Conservation (phyloP, 208 protist species). For the Leishmania gerbilli region DNA sequence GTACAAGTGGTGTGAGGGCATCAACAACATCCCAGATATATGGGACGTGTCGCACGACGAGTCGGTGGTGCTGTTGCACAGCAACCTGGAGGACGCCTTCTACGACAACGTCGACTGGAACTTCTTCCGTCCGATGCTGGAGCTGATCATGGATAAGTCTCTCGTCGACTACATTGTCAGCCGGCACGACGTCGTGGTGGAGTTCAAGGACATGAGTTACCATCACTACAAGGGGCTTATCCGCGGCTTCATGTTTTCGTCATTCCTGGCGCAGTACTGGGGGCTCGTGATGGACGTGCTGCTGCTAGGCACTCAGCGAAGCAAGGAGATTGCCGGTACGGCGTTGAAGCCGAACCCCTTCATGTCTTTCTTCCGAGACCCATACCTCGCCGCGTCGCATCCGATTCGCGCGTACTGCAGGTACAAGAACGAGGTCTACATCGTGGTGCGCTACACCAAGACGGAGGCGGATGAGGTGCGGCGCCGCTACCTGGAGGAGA, state of each 20-base stretch:
- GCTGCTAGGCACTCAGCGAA: constrained; percentile 97
- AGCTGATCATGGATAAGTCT: constrained; percentile 99
- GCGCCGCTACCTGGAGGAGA: constrained; percentile 98
- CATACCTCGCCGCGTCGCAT: constrained; percentile 96
- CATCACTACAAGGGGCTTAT: constrained; percentile 99
- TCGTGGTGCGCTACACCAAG: constrained; percentile 98
- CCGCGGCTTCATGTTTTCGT: constrained; percentile 99
- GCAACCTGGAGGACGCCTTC: constrained; percentile 96
- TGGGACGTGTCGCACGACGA: constrained; percentile 98
- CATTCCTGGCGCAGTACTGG: constrained; percentile 99
- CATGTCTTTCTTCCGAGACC: constrained; percentile 94
- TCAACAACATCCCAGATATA: constrained; percentile 99
- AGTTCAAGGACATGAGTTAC: constrained; percentile 99
- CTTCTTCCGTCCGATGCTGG: constrained; percentile 99
- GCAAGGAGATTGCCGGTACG: constrained; percentile 98
- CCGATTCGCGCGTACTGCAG: constrained; percentile 98
- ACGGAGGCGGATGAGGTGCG: constrained; percentile 99
- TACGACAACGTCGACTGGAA: constrained; percentile 99
- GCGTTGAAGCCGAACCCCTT: constrained; percentile 98
- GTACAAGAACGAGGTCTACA: constrained; percentile 98
- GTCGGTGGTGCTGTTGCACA: constrained; percentile 98
- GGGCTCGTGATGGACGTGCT: constrained; percentile 99
- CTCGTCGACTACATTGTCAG: constrained; percentile 99
- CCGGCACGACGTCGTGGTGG: constrained; percentile 99
- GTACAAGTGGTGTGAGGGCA: constrained; percentile 99